Evolutionary conservation across 2,329 filamentous ascomycete species (phyloP), one percentile per base, ranked within the genome.

Genomic region (Cladophialophora psammophila): DNA sequence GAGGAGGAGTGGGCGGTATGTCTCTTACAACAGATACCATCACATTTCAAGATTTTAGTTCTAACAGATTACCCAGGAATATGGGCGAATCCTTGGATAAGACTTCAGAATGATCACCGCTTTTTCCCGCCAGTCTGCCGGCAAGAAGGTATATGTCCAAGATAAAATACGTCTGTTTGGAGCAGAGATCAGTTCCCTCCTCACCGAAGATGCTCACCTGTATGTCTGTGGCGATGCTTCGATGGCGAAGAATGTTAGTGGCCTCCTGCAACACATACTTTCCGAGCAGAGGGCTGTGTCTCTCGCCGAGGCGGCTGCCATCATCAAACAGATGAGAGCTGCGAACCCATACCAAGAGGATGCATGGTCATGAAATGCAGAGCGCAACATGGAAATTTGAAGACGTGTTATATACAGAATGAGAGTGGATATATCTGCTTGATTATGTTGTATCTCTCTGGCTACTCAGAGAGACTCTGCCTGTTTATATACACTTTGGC

Each of bases 1-100:
- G 63, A 70, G 0, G 72, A 74, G n/a, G 64, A 63, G 32, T 66
- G 50, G 59, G 40, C 32, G 32, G 54, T 42, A 42, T 4, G 38
- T 42, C 3, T 42, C 15, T 5, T 15, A 42, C 3, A n/a, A n/a
- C n/a, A n/a, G n/a, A n/a, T n/a, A n/a, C n/a, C 38, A 15, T 5
- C 38, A 42, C 38, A 42, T 15, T 42, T 42, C 12, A 13, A 42
- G 38, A 15, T 6, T 42, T 42, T 42, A 6, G 38, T 42, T 12
- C 38, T 42, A 15, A 42, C 38, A 15, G 38, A 15, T 15, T n/a
- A 15, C n/a, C 38, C 38, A 42, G 38, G 38, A 50, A 32, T 34
- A 61, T 48, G 42, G 57, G 32, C 20, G 32, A 35, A 57, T 57
- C 34, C 31, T 53, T 18, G 20, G 38, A 42, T 42, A 12, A 2